phyloP scores from a whole-genome alignment of 208 protist species.

The Strigomonas oncopelti region DNA sequence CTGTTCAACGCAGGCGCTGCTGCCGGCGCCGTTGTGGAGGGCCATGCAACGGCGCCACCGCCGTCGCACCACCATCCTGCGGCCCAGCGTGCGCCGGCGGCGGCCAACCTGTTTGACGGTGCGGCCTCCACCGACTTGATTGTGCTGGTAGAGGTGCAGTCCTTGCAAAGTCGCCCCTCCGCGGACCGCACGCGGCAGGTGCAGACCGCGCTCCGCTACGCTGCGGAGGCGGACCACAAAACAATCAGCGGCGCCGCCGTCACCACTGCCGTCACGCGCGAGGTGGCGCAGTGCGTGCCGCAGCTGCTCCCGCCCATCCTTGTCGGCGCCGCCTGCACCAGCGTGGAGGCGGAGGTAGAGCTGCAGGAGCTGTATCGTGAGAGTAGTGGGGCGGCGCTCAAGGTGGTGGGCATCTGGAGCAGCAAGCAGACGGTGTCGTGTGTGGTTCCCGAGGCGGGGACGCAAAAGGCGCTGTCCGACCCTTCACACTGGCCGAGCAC shows the following conservation, averaged over 20 bases:
- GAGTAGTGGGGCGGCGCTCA: neutral
- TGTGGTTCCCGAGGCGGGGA: conserved; percentile 6
- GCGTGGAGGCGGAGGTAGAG: neutral
- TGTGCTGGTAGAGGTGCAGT: conserved; percentile 25
- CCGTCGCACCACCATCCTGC: neutral
- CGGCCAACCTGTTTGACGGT: conserved; percentile 41
- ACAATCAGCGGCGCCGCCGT: neutral
- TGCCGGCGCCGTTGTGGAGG: neutral
- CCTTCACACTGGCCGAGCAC: conserved; percentile 6
- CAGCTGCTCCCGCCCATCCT: conserved; percentile 7
- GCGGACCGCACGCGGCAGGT: conserved; percentile 17
- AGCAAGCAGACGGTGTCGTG: conserved; percentile 8
- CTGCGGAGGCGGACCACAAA: neutral
- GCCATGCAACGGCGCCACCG: neutral
- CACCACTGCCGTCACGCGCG: neutral
- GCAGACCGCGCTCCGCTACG: neutral
- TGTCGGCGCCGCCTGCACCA: neutral
- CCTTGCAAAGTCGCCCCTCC: conserved; percentile 11
- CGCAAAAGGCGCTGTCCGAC: neutral
- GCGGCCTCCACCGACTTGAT: conserved; percentile 19
- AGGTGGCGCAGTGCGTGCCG: neutral
- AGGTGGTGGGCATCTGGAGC: neutral
- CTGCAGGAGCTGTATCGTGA: conserved; percentile 10
- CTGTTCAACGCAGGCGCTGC: neutral
- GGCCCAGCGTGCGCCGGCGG: neutral